Conservation (phyloP, 257 asterid species). For the Solanum sejunctum region DNA sequence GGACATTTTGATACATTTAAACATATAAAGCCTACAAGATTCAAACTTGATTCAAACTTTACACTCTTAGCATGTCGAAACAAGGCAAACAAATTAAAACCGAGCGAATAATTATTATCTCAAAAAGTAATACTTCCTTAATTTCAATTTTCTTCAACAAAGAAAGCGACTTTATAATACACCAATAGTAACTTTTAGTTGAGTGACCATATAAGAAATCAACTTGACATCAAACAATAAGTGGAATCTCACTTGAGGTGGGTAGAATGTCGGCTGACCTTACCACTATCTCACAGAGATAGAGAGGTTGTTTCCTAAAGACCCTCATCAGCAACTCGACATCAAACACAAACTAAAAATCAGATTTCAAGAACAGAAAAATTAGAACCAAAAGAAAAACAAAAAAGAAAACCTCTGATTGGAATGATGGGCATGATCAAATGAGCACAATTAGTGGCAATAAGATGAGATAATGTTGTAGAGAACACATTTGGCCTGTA, state of each 20-base stretch:
- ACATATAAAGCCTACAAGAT: neutral
- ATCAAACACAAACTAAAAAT: neutral
- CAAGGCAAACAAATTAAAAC: neutral
- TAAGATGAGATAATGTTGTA: constrained; percentile 80
- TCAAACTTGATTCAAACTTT: neutral
- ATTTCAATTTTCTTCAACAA: neutral
- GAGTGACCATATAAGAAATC: neutral
- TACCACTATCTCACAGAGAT: too few species aligned
- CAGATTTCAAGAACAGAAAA: neutral
- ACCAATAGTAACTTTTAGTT: neutral
- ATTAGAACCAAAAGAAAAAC: neutral
- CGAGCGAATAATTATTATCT: neutral
- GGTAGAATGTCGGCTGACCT: too few species aligned
- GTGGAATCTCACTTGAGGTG: too few species aligned
- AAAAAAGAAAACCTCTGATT: constrained; percentile 43
- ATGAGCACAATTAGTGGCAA: constrained; percentile 68
- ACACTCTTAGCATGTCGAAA: neutral
- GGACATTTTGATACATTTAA: neutral
- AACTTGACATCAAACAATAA: neutral
- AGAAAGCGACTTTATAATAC: neutral
- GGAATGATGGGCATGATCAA: constrained; percentile 73
- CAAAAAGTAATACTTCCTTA: neutral
- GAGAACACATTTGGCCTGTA: constrained; percentile 88
- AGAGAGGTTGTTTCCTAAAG: too few species aligned
- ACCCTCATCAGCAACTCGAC: too few species aligned